These are phyloP conservation scores for Alternaria dauci DNA, from an alignment of 2,329 filamentous ascomycete species.

Conservation along the genomic window DNA sequence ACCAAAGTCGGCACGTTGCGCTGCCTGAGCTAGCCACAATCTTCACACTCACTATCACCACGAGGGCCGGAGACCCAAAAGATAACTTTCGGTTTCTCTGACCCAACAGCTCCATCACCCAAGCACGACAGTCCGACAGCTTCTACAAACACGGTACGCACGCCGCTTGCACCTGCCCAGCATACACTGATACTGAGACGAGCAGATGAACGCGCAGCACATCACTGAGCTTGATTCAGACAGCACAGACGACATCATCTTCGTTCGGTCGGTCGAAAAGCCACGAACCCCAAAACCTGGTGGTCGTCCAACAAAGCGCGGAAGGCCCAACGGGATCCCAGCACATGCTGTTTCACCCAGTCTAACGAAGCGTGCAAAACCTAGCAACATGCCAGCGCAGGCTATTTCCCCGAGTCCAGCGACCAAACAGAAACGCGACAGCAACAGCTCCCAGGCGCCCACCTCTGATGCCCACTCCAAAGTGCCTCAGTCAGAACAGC, in stretches of 20 bases:
- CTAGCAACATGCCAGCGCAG: neutral
- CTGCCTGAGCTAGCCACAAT: neutral
- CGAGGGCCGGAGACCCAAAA: too few relatives aligned
- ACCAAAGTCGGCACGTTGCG: neutral
- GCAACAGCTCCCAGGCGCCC: too few relatives aligned
- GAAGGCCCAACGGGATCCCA: neutral
- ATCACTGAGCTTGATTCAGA: neutral
- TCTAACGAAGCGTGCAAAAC: neutral
- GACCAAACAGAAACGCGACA: neutral
- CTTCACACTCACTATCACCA: constrained; percentile 1
- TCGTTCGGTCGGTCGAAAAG: constrained; percentile 2
- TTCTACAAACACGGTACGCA: neutral
- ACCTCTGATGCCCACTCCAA: neutral
- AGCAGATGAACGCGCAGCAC: neutral
- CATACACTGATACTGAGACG: neutral
- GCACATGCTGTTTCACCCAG: neutral
- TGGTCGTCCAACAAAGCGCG: neutral
- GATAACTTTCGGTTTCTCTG: neutral
- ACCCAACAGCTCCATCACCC: neutral
- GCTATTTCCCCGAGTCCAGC: neutral
- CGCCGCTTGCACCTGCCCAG: neutral
- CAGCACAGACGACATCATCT: neutral
- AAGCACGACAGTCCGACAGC: neutral
- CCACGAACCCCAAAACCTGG: neutral
- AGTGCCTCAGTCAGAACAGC: neutral